phyloP scores from a whole-genome alignment of 2,329 filamentous ascomycete species.

The Nemania diffusa region DNA sequence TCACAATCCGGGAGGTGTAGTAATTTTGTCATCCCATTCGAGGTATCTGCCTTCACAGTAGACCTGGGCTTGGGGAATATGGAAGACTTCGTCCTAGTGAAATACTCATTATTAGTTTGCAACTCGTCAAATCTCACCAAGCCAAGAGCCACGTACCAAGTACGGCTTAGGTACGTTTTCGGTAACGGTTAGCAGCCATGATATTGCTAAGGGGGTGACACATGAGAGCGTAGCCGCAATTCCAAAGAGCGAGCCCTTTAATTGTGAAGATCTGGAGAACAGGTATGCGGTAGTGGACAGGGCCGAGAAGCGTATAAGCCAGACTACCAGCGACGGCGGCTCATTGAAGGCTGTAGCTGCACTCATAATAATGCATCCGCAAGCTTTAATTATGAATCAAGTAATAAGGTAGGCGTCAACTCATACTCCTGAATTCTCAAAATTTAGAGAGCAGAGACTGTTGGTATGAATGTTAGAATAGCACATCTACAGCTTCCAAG shows the following conservation, averaged over 20 bases:
- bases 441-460: not conserved
- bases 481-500: not conserved
- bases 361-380: slow-evolving; percentile 25
- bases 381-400: not conserved
- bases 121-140: not conserved
- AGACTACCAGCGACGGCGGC: slow-evolving; percentile 30
- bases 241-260: not conserved
- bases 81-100: slow-evolving; percentile 81
- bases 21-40: slow-evolving; percentile 97
- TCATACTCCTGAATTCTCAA: not conserved
- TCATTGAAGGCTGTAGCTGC: slow-evolving; percentile 26
- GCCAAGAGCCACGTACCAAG: slow-evolving; percentile 53
- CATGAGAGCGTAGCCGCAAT: slow-evolving; percentile 11
- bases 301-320: slow-evolving; percentile 31
- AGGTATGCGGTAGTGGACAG: slow-evolving; percentile 22
- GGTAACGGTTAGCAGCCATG: slow-evolving; percentile 55
- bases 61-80: slow-evolving; percentile 88
- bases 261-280: slow-evolving; percentile 3
- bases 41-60: slow-evolving; percentile 81
- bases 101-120: slow-evolving; percentile 22
- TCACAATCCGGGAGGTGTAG: slow-evolving; percentile 89
- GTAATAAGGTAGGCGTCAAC: not conserved
- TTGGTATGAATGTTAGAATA: not conserved
- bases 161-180: slow-evolving; percentile 63
- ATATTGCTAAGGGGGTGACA: slow-evolving; percentile 24